Conservation (phyloP, 1,284 basidiomycete species). For the Ceratobasidium sp. region DNA sequence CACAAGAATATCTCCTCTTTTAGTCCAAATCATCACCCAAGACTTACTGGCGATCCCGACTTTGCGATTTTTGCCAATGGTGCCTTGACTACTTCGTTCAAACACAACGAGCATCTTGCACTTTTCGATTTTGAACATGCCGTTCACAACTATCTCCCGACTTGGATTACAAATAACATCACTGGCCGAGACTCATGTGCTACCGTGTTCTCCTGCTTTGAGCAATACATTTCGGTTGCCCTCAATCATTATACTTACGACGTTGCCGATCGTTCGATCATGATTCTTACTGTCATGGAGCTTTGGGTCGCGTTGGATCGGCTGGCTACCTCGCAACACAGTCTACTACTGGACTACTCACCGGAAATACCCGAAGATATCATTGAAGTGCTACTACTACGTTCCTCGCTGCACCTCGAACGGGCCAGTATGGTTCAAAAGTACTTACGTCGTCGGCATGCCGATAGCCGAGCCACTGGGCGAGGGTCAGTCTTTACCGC, state of each 20-base stretch:
- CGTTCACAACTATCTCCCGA: neutral
- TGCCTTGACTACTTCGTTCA: neutral
- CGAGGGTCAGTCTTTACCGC: conserved; percentile 49
- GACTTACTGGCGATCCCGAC: neutral
- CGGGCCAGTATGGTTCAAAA: conserved; percentile 50
- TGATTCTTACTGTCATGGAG: conserved; percentile 55
- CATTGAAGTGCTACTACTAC: conserved; percentile 57
- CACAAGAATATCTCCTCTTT: neutral
- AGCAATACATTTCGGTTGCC: conserved; percentile 5
- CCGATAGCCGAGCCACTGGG: conserved; percentile 29
- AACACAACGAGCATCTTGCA: neutral
- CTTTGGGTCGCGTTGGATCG: conserved; percentile 56
- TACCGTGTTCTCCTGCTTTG: neutral
- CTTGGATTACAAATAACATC: neutral
- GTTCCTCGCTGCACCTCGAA: conserved; percentile 49
- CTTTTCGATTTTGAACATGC: conserved; percentile 30
- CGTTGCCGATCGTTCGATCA: conserved; percentile 52
- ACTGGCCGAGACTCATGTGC: neutral
- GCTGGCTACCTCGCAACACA: conserved; percentile 51
- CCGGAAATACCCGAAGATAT: conserved; percentile 58
- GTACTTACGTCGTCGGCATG: conserved; percentile 53
- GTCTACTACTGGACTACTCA: conserved; percentile 58
- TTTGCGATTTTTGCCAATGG: neutral
- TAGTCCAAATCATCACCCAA: neutral
- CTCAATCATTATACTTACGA: neutral